Evolutionary conservation across 306 rosid genomes (phyloP), one percentile per base, ranked within the genome.

Genomic region (Trichosanthes truncata): DNA sequence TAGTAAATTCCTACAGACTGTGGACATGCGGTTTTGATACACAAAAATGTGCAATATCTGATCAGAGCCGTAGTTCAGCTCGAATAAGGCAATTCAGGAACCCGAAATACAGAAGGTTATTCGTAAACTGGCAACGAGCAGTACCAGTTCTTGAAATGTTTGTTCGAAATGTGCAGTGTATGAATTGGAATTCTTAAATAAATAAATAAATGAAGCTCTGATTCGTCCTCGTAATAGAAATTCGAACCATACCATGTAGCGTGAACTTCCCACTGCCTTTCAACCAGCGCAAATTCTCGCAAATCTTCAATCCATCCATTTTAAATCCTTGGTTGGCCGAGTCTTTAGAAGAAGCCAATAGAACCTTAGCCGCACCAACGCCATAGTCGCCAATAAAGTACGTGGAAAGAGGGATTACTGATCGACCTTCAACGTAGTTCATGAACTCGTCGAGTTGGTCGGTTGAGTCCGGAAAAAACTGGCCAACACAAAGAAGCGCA

Each of bases 381-480:
- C 98, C 98, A 67, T 89, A 95, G 87, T 95, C 97, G 43, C 99
- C 99, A 77, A 91, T 78, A 89, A 95, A 93, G 91, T 93, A 95
- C 12, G 94, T 93, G 0, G 96, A 95, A 23, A 95, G 89, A 66
- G 97, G 96, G 77, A 93, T 74, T 57, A 74, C 82, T 14, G 90
- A 83, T 1, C 91, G 88, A 80, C 97, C 93, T 85, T 95, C 92
- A 6, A 90, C 63, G 80, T 80, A 95, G 31, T 80, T 84, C 72
- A 71, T 65, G 76, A 93, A 85, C 81, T 95, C 97, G 6, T 82
- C 90, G 23, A 93, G 80, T 62, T 76, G 91, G 9, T 91, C 96
- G 29, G 88, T 83, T 29, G 93, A 87, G 83, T 95, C 93, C 0
- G 99, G 99, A 80, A 95, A 95, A 89, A 95, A 95, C 76, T 93